Conservation (phyloP, 2,329 filamentous ascomycete genomes). For the Phoma sp. region DNA sequence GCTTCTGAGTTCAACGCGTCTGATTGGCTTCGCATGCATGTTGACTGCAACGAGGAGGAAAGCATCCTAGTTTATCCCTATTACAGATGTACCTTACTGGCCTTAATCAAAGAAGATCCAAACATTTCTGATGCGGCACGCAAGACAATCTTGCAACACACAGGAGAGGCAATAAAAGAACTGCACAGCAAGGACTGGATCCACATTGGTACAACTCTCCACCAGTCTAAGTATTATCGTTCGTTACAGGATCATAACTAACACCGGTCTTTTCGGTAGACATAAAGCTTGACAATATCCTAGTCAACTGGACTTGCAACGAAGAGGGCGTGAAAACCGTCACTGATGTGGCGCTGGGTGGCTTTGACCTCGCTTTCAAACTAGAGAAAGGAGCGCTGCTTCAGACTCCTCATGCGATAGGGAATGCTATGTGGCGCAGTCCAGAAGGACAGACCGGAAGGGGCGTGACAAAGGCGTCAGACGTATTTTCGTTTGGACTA, state of each 20-base stretch:
- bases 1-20: constrained; percentile 38
- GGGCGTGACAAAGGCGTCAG: constrained; percentile 46
- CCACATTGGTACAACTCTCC: background rate
- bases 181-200: background rate
- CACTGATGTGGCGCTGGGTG: background rate
- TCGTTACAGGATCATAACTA: background rate
- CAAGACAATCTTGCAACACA: background rate
- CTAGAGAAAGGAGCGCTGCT: constrained; percentile 24
- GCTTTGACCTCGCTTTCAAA: background rate
- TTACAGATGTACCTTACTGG: background rate
- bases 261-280: background rate
- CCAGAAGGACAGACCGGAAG: constrained; percentile 49
- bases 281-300: background rate
- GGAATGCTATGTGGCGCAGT: constrained; percentile 53
- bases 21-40: background rate
- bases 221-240: background rate
- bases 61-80: background rate
- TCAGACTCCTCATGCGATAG: constrained; percentile 40
- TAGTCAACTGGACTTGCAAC: background rate
- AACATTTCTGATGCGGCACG: background rate
- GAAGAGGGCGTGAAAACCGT: background rate
- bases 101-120: background rate
- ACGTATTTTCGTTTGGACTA: constrained; percentile 50
- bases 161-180: background rate
- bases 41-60: background rate